Base-by-base conservation (phyloP, 2,329 filamentous ascomycete species). In the Sphaceloma murrayae region DNA sequence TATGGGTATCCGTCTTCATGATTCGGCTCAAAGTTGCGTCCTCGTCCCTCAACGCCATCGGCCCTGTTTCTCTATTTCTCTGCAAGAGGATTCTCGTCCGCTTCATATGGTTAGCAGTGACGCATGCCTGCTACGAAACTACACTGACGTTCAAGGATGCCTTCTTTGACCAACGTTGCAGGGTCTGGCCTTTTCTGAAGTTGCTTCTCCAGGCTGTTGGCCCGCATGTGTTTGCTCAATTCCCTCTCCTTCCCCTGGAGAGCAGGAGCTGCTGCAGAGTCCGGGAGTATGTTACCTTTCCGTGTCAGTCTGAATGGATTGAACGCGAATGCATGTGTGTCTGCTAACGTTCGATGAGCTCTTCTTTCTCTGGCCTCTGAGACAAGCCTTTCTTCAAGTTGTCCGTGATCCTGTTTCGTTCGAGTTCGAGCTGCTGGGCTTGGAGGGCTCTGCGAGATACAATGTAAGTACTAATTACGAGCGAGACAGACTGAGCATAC, bases 211-310 rank as follows among this genome's bases (percentile, higher is more conserved):
- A 95, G 72, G 45, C 74, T 82, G 62, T 94, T 85, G 48, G 79
- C 82, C 10, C 82, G 77, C 87, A 95, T 94, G 62, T 86, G 81
- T 61, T 80, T 86, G 63, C 87, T 78, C 31, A 95, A 78, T 68
- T 94, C 85, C 58, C 76, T 81, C 63, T 91, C 86, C 50, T 86
- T 78, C 46, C 81, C 85, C 58, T 82, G 79, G 44, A 95, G 69
- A 2, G 81, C 75, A 0, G 88, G 87, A 0, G 87, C 86, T 13
- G 82, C 85, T 42, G 65, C 81, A 22, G 82, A 82, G 46, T 79
- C 77, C 18, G 85, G 84, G 18, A 95, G 78, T 61, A 95, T 94
- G 65, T 94, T 94, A 54, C 80, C 84, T 89, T 14, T 5, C 11
- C 13, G 4, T 3, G 16, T 38, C 17, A 46, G 29, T 22, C n/a